Evolutionary conservation across 495 filamentous ascomycete species (phyloP).

Genomic region (Neurospora sp.): DNA sequence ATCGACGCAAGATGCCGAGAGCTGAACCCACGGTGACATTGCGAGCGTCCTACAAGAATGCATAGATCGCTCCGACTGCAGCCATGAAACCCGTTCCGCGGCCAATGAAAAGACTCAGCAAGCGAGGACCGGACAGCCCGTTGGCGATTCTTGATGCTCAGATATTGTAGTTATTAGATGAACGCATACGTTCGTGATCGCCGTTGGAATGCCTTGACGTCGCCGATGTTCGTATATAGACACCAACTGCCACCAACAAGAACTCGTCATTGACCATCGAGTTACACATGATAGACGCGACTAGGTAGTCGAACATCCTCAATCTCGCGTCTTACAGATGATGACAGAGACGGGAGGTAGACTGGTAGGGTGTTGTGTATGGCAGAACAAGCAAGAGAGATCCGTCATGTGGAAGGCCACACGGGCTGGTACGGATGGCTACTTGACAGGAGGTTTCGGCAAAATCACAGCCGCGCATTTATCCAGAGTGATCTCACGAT

Average conservation of each 20-base stretch:
- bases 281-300: not conserved
- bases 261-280: not conserved
- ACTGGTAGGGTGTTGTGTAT: not conserved
- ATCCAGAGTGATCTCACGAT: constrained; percentile 23
- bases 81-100: not conserved
- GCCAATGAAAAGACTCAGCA: constrained; percentile 2
- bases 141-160: not conserved
- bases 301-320: not conserved
- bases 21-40: constrained; percentile 7
- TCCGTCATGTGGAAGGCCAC: constrained; percentile 16
- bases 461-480: constrained; percentile 23
- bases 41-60: not conserved
- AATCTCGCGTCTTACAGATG: not conserved
- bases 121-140: not conserved
- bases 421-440: constrained; percentile 6
- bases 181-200: not conserved
- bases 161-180: not conserved
- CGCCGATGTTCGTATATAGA: not conserved
- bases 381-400: not conserved
- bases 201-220: not conserved
- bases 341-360: not conserved
- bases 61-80: constrained; percentile 3
- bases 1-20: not conserved
- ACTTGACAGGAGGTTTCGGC: constrained; percentile 18
- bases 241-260: not conserved